Percentiles rank a stretch among this genome's conserved stretches.
phyloP scores from a whole-genome alignment of 1,284 basidiomycete genomes.

The Trichosporon sp. region DNA sequence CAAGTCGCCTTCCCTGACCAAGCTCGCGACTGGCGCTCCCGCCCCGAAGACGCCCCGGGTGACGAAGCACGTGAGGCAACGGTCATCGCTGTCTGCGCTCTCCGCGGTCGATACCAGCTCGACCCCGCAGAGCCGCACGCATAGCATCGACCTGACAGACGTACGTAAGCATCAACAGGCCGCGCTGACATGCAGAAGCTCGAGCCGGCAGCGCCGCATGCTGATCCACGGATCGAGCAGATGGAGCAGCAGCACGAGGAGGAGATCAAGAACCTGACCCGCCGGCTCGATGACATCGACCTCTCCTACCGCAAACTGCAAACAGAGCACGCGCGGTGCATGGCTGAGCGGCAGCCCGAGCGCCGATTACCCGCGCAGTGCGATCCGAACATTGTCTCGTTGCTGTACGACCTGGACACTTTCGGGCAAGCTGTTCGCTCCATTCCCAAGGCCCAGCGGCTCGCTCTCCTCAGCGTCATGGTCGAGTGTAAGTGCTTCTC shows the following conservation, averaged over 20 bases:
- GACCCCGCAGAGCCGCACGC: background rate
- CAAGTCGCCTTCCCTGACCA: background rate
- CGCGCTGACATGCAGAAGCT: background rate
- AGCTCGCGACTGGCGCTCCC: background rate
- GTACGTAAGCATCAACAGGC: background rate
- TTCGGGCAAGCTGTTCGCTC: conserved; percentile 19
- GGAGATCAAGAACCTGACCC: background rate
- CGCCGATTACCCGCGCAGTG: background rate
- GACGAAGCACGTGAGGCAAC: background rate
- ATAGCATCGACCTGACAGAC: background rate
- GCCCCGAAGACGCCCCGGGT: background rate
- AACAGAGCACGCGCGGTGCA: conserved; percentile 28
- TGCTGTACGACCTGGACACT: conserved; percentile 13
- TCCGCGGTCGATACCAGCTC: background rate
- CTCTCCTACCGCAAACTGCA: conserved; percentile 21
- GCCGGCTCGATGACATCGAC: conserved; percentile 18
- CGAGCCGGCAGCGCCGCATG: background rate
- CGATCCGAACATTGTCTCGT: conserved; percentile 2
- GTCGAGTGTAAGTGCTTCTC: conserved; percentile 28
- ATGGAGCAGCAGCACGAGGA: background rate
- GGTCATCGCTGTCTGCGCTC: background rate
- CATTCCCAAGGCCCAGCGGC: conserved; percentile 27
- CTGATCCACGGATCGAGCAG: background rate
- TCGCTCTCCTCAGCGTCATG: conserved; percentile 25
- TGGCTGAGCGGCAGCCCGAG: conserved; percentile 5